A percentile compares a stretch with the other conserved stretches of the same genome.
Conservation (phyloP, 495 filamentous ascomycete genomes). For the Aspergillus panamensis region DNA sequence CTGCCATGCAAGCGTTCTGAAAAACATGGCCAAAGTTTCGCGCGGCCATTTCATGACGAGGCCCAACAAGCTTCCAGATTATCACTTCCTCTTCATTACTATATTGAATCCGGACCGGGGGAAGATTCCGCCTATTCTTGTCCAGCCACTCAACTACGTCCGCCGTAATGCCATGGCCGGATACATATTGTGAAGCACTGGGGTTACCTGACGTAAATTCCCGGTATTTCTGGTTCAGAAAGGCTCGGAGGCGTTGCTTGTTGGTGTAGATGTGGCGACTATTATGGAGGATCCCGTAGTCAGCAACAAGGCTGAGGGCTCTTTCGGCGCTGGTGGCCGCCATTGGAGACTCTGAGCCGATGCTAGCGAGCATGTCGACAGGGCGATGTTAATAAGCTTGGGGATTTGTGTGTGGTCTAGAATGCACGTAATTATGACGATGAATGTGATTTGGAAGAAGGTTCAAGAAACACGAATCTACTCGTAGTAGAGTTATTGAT, state of each 20-base stretch:
- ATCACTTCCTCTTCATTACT: background rate
- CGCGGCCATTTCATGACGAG: background rate
- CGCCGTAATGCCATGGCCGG: background rate
- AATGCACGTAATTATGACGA: too few species aligned
- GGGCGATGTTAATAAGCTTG: too few species aligned
- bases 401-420: too few species aligned
- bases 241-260: background rate
- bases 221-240: background rate
- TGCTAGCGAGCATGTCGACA: too few species aligned
- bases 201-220: background rate
- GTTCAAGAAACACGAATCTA: too few species aligned
- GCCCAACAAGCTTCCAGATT: background rate
- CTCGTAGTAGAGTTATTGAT: too few species aligned
- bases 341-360: too few species aligned
- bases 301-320: background rate
- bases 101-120: background rate
- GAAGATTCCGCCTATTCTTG: background rate
- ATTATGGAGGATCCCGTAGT: background rate
- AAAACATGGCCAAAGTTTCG: background rate
- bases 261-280: background rate
- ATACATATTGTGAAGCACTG: background rate
- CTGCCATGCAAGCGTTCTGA: background rate
- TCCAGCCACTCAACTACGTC: background rate
- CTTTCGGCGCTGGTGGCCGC: too few species aligned
- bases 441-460: too few species aligned